phyloP scores from a whole-genome alignment of 352 stramenopile genomes.

The Thraustochytrium striatum region DNA sequence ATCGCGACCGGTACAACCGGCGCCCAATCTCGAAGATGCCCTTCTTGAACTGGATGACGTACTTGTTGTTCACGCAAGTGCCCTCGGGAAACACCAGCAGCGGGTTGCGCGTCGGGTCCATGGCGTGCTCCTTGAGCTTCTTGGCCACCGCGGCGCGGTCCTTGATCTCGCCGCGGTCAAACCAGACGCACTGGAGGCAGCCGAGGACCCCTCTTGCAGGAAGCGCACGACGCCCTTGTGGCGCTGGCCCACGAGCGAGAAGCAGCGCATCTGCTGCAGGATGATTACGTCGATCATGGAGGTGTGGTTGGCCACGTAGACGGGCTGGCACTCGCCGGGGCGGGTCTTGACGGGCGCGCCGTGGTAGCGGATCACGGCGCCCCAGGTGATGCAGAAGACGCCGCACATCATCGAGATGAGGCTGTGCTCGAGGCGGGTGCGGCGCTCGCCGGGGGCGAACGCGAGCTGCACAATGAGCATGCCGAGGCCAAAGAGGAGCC shows the following conservation, averaged over 20 bases:
- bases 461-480: slow-evolving; percentile 36
- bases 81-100: slow-evolving; percentile 56
- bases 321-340: slow-evolving; percentile 33
- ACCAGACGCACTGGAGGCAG: slow-evolving; percentile 54
- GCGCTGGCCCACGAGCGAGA: slow-evolving; percentile 51
- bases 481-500: slow-evolving; percentile 23
- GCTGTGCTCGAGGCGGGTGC: slow-evolving; percentile 38
- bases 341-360: slow-evolving; percentile 41
- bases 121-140: slow-evolving; percentile 50
- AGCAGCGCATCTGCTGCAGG: slow-evolving; percentile 49
- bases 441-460: not conserved
- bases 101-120: slow-evolving; percentile 45
- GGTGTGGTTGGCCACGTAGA: slow-evolving; percentile 55
- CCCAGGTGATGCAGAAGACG: slow-evolving; percentile 52
- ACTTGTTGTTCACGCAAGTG: slow-evolving; percentile 57
- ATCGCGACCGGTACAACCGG: slow-evolving; percentile 54
- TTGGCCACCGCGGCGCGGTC: slow-evolving; percentile 48
- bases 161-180: slow-evolving; percentile 51
- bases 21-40: slow-evolving; percentile 53
- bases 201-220: slow-evolving; percentile 49
- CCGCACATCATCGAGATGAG: slow-evolving; percentile 51
- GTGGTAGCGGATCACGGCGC: slow-evolving; percentile 54
- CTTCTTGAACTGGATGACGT: slow-evolving; percentile 55
- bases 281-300: slow-evolving; percentile 57
- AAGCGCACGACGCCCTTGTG: slow-evolving; percentile 52